Conservation (phyloP, 352 stramenopile species). For the Phytophthora fragariaefolia region DNA sequence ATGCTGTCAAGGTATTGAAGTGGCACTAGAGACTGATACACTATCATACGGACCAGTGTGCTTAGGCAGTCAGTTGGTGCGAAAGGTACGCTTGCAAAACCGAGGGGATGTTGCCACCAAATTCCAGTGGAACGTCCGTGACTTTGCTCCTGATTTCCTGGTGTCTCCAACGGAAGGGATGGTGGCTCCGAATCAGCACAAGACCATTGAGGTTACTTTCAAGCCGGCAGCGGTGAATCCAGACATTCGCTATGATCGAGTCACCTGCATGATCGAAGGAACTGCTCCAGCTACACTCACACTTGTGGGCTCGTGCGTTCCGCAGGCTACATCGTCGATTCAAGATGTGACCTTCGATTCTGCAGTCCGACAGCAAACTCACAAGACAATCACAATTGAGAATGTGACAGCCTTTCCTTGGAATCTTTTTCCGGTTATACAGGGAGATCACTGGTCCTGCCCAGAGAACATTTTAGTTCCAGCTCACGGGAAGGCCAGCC, state of each 20-base stretch:
- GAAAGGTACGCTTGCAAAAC: constrained; percentile 91
- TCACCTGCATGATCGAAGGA: constrained; percentile 76
- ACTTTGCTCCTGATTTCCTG: constrained; percentile 84
- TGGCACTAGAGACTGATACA: constrained; percentile 89
- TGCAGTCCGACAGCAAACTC: constrained; percentile 69
- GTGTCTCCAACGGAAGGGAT: constrained; percentile 85
- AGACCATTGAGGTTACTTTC: constrained; percentile 92
- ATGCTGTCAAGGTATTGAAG: constrained; percentile 91
- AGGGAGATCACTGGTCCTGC: constrained; percentile 89
- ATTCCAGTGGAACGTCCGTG: constrained; percentile 85
- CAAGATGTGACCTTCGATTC: constrained; percentile 88
- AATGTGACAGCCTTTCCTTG: constrained; percentile 86
- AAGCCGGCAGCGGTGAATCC: constrained; percentile 75
- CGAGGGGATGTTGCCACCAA: constrained; percentile 88
- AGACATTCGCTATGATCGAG: constrained; percentile 89
- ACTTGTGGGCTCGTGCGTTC: constrained; percentile 86
- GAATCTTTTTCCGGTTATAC: constrained; percentile 89
- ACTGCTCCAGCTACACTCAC: constrained; percentile 68
- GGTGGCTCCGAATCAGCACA: constrained; percentile 85
- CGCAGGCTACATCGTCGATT: constrained; percentile 88
- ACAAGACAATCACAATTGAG: constrained; percentile 73
- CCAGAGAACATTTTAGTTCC: constrained; percentile 84
- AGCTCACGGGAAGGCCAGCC: constrained; percentile 61
- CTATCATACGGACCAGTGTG: constrained; percentile 92
- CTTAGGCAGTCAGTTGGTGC: constrained; percentile 82